Conservation (phyloP, 2,329 filamentous ascomycete genomes). For the Clathrospora elynae region DNA sequence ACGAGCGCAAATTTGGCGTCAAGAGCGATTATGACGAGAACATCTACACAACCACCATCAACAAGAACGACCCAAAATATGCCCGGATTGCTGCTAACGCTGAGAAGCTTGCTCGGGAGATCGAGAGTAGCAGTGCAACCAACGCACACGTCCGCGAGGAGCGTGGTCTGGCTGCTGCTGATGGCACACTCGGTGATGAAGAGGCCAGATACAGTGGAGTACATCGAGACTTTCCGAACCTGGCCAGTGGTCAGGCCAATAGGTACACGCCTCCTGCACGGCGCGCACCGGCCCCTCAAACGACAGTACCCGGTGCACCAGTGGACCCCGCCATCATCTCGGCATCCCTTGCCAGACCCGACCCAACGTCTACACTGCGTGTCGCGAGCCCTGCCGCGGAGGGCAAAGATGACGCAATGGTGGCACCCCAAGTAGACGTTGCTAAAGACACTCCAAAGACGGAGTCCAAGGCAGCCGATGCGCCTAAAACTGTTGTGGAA, state of each 20-base stretch:
- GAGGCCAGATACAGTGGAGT: constrained; percentile 99
- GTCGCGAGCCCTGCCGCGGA: constrained; percentile 30
- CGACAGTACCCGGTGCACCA: constrained; percentile 76
- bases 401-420: constrained; percentile 24
- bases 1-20: constrained; percentile 84
- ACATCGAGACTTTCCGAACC: constrained; percentile 71
- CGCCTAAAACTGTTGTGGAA: constrained; percentile 29
- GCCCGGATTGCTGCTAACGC: constrained; percentile 74
- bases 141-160: constrained; percentile 91
- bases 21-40: constrained; percentile 92
- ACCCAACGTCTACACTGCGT: constrained; percentile 31
- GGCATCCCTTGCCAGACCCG: constrained; percentile 69
- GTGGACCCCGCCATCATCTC: constrained; percentile 91
- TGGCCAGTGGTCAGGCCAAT: constrained; percentile 64
- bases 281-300: constrained; percentile 74
- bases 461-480: constrained; percentile 24
- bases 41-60: constrained; percentile 89
- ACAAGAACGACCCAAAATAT: constrained; percentile 82
- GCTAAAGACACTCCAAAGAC: constrained; percentile 18
- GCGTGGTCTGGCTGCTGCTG: constrained; percentile 68
- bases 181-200: constrained; percentile 73
- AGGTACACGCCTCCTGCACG: constrained; percentile 92
- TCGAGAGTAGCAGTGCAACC: constrained; percentile 73
- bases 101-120: constrained; percentile 84
- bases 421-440: constrained; percentile 16